Conservation (phyloP, 768 basidiomycete species). For the Leccinum pellstonianum region DNA sequence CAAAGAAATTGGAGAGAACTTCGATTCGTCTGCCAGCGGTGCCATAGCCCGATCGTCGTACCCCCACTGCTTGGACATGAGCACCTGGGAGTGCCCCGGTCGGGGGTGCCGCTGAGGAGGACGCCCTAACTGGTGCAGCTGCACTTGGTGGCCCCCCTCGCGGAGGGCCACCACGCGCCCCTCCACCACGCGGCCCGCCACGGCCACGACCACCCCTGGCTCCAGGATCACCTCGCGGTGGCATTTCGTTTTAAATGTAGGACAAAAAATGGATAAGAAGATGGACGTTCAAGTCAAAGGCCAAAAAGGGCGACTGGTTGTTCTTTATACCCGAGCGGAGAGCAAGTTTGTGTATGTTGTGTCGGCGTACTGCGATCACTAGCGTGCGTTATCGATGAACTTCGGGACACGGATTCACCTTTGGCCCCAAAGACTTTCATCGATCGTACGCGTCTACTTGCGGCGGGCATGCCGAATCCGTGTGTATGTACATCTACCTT, state of each 20-base stretch:
- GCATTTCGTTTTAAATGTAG: conserved; percentile 33
- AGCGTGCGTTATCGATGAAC: neutral
- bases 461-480: neutral
- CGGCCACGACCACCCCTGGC: conserved; percentile 28
- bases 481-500: conserved; percentile 9
- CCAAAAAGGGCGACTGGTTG: conserved; percentile 2
- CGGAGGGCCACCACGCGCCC: conserved; percentile 29
- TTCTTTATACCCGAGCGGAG: conserved; percentile 20
- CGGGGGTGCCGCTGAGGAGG: conserved; percentile 27
- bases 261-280: conserved; percentile 3
- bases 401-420: neutral
- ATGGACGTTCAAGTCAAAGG: conserved; percentile 21
- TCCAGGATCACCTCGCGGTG: conserved; percentile 33
- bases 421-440: neutral
- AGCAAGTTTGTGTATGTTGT: conserved; percentile 31
- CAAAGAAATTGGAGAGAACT: conserved; percentile 62
- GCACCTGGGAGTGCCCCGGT: conserved; percentile 31
- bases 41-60: conserved; percentile 66
- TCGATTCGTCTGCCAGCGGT: conserved; percentile 46
- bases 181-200: conserved; percentile 28
- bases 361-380: conserved; percentile 11
- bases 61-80: conserved; percentile 58
- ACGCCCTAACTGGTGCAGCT: conserved; percentile 6
- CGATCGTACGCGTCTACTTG: neutral
- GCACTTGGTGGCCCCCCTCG: conserved; percentile 29